phyloP scores from a whole-genome alignment of 208 protist species.

The Wallacemonas rigidus region DNA sequence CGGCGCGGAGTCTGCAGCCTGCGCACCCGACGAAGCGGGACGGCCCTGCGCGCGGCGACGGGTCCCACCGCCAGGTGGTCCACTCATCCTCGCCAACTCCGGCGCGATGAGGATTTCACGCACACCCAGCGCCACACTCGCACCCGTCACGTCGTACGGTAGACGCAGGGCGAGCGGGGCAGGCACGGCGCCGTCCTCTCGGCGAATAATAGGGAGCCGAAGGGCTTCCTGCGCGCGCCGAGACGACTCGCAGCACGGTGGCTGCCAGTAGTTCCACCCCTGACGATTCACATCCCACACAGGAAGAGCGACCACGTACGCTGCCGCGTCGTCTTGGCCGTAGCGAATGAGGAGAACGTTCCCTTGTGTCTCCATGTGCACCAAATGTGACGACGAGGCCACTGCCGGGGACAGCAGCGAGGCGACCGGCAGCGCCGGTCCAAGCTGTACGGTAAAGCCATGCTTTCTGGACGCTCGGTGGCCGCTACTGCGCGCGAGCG shows the following conservation, averaged over 20 bases:
- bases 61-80: no score
- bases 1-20: slow-evolving; percentile 22
- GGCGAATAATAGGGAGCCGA: slow-evolving; percentile 45
- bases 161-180: slow-evolving; percentile 61
- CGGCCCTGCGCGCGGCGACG: no score
- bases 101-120: slow-evolving; percentile 65
- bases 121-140: slow-evolving; percentile 59
- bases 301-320: slow-evolving; percentile 66
- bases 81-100: slow-evolving; percentile 19
- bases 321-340: slow-evolving; percentile 18
- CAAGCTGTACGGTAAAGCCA: slow-evolving; percentile 37
- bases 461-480: slow-evolving; percentile 1
- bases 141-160: slow-evolving; percentile 55
- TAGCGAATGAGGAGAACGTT: slow-evolving; percentile 73
- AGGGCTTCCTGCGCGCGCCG: slow-evolving; percentile 18
- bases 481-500: background rate
- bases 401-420: slow-evolving; percentile 27
- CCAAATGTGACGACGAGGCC: slow-evolving; percentile 37
- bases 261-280: slow-evolving; percentile 62
- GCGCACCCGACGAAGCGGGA: background rate
- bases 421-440: slow-evolving; percentile 14
- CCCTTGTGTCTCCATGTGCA: slow-evolving; percentile 33
- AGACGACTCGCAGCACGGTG: background rate
- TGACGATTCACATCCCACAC: slow-evolving; percentile 42
- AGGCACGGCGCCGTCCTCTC: slow-evolving; percentile 31